phyloP scores from a whole-genome alignment of 768 basidiomycete genomes.

The Leccinum subgranulosum region DNA sequence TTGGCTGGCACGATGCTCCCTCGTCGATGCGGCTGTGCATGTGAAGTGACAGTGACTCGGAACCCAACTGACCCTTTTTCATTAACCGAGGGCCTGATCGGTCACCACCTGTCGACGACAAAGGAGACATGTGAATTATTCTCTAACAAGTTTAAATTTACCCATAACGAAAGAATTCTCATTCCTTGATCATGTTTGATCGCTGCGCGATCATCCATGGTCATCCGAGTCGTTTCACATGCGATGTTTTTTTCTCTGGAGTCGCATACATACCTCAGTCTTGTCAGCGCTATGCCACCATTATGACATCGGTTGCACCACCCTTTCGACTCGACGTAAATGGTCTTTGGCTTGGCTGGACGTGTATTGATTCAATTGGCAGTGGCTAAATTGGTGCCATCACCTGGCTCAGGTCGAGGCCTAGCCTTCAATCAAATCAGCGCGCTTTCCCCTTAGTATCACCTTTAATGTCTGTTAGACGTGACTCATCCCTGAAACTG shows the following conservation, averaged over 20 bases:
- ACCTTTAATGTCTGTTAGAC: neutral
- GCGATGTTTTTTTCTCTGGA: neutral
- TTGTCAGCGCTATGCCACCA: neutral
- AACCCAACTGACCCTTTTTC: neutral
- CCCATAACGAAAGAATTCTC: neutral
- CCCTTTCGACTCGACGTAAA: neutral
- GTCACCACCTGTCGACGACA: neutral
- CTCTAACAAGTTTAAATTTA: neutral
- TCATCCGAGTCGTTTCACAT: neutral
- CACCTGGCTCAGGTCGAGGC: constrained; percentile 10
- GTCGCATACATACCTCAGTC: neutral
- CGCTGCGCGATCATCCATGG: constrained; percentile 15
- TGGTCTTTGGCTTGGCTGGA: too few species aligned
- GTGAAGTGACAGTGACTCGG: neutral
- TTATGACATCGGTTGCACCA: neutral
- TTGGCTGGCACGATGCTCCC: neutral
- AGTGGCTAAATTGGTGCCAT: constrained; percentile 10
- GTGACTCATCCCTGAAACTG: neutral
- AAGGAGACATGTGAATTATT: neutral
- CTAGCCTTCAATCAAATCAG: neutral
- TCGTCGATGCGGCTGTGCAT: neutral
- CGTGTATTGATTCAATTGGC: neutral
- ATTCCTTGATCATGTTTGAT: constrained; percentile 12
- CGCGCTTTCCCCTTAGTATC: neutral
- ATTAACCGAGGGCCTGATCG: neutral